These are phyloP conservation scores for Pseudomicrostroma phylloplanum DNA, from an alignment of 1,284 basidiomycete species.

Conservation along the genomic window DNA sequence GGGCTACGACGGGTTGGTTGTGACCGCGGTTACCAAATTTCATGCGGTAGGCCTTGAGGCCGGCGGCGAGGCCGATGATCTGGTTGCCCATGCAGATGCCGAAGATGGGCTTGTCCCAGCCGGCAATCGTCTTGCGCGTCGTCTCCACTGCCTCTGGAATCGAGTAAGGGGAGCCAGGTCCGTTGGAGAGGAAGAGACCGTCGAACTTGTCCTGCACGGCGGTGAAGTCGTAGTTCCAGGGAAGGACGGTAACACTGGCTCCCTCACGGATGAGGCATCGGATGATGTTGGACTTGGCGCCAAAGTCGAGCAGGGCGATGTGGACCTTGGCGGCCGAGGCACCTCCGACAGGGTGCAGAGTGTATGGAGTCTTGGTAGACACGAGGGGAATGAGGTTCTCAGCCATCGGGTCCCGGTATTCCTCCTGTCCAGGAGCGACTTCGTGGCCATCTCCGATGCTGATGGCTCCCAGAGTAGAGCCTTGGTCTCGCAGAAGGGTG, in stretches of 20 bases:
- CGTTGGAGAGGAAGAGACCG: constrained; percentile 92
- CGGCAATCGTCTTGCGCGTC: constrained; percentile 65
- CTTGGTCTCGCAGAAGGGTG: constrained; percentile 84
- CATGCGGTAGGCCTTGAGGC: constrained; percentile 92
- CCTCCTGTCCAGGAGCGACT: constrained; percentile 54
- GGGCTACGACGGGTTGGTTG: constrained; percentile 93
- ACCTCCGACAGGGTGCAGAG: constrained; percentile 77
- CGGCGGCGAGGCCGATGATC: constrained; percentile 92
- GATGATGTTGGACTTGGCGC: constrained; percentile 93
- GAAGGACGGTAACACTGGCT: constrained; percentile 86
- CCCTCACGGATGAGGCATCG: constrained; percentile 83
- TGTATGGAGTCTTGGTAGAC: constrained; percentile 78
- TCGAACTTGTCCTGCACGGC: constrained; percentile 77
- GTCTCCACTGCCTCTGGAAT: constrained; percentile 80
- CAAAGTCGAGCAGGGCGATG: constrained; percentile 94
- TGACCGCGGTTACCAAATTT: constrained; percentile 98
- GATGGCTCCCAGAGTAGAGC: constrained; percentile 88
- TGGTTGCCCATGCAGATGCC: constrained; percentile 86
- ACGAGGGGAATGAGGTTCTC: constrained; percentile 91
- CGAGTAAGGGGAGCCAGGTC: constrained; percentile 85
- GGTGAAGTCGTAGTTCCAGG: constrained; percentile 97
- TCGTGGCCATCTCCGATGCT: constrained; percentile 72
- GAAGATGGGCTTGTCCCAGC: constrained; percentile 90
- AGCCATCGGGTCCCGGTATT: constrained; percentile 72
- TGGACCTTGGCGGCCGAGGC: constrained; percentile 57